A percentile compares a stretch with the other conserved stretches of the same genome.
These are phyloP conservation scores for Zasmidium citrigriseum DNA, from an alignment of 2,329 filamentous ascomycete genomes.

Conservation along the genomic window DNA sequence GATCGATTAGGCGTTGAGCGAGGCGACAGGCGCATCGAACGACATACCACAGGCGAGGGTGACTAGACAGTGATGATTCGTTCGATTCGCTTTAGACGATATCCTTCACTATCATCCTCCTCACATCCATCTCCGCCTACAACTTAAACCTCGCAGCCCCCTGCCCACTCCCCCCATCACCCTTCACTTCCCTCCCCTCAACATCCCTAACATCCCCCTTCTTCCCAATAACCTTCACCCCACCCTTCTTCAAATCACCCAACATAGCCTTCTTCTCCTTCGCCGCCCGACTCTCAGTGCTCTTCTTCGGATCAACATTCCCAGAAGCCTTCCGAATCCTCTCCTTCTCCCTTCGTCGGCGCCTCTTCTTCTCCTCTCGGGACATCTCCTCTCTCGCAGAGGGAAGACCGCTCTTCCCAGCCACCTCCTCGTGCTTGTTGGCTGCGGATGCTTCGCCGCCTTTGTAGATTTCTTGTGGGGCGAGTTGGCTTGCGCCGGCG, in stretches of 20 bases:
- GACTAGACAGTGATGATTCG: too few relatives aligned
- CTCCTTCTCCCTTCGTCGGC: constrained; percentile 74
- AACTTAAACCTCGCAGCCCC: constrained; percentile 35
- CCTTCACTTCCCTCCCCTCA: constrained; percentile 70
- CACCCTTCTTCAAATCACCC: constrained; percentile 75
- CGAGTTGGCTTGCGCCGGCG: constrained; percentile 70
- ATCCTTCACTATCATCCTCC: too few relatives aligned
- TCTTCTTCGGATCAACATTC: constrained; percentile 42
- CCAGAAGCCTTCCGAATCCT: constrained; percentile 70
- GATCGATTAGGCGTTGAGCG: too few relatives aligned
- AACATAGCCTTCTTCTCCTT: constrained; percentile 65
- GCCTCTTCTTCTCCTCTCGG: constrained; percentile 78
- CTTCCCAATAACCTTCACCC: constrained; percentile 88
- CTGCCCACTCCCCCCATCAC: constrained; percentile 20
- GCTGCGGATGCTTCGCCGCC: constrained; percentile 60
- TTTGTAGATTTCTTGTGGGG: constrained; percentile 91
- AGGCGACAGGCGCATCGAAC: too few relatives aligned
- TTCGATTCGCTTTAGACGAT: too few relatives aligned
- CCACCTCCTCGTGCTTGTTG: constrained; percentile 66
- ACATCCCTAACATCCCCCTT: constrained; percentile 84
- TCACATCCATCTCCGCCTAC: constrained; percentile 18
- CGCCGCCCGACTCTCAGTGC: constrained; percentile 42
- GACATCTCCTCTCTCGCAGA: constrained; percentile 83
- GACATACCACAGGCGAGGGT: too few relatives aligned
- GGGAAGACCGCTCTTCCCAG: constrained; percentile 72